phyloP scores from a whole-genome alignment of 352 stramenopile species.

The Phytophthora pinifolia region DNA sequence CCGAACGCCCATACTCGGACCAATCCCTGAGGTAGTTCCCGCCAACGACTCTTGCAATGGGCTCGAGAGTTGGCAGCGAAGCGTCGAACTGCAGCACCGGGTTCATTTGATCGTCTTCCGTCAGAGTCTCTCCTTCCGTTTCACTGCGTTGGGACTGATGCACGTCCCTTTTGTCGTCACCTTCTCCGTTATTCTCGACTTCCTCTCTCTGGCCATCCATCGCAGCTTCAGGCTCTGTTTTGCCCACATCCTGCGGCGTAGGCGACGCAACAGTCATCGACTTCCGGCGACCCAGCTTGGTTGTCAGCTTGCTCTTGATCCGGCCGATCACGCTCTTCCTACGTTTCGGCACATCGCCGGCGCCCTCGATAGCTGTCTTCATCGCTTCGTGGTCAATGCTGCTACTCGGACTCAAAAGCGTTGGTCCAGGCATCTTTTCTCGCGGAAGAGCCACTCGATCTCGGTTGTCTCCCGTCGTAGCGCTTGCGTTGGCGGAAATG shows the following conservation, averaged over 20 bases:
- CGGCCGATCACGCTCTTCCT: constrained; percentile 64
- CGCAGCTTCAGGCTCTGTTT: constrained; percentile 19
- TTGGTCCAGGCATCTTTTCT: constrained; percentile 23
- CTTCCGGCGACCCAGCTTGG: constrained; percentile 51
- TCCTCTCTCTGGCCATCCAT: constrained; percentile 21
- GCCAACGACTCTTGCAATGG: neutral
- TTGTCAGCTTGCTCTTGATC: constrained; percentile 70
- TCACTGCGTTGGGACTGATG: constrained; percentile 2
- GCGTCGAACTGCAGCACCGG: constrained; percentile 19
- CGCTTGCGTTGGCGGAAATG: constrained; percentile 8
- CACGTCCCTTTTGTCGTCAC: constrained; percentile 9
- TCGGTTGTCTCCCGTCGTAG: too few species aligned
- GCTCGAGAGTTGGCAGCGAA: neutral
- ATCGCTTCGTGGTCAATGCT: constrained; percentile 2
- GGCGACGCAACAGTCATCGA: constrained; percentile 27
- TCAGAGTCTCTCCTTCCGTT: neutral
- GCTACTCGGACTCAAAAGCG: constrained; percentile 34
- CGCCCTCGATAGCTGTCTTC: constrained; percentile 1
- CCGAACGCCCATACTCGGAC: constrained; percentile 1
- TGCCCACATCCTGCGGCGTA: constrained; percentile 36
- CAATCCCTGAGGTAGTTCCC: neutral
- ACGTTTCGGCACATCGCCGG: constrained; percentile 30
- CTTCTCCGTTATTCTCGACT: constrained; percentile 7
- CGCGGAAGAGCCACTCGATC: too few species aligned
- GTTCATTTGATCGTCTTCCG: constrained; percentile 4